A percentile compares a stretch with the other conserved stretches of the same genome.
Conservation (phyloP, 2,329 filamentous ascomycete genomes). For the Aspergillus hortae region DNA sequence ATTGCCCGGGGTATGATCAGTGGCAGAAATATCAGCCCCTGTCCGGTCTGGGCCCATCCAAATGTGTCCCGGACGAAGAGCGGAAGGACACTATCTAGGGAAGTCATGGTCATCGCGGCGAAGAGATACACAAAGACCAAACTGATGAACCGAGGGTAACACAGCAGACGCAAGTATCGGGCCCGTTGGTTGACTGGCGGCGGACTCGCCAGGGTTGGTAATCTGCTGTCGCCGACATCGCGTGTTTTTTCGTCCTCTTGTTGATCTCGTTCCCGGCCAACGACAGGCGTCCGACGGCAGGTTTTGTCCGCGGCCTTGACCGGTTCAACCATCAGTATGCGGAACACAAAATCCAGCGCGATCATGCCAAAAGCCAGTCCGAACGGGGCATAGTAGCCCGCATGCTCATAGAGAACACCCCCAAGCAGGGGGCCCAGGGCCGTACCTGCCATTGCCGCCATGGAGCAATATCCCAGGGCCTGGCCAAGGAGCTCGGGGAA, state of each 20-base stretch:
- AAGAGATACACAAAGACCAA: slow-evolving; percentile 55
- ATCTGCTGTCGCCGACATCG: not conserved
- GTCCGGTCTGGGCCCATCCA: slow-evolving; percentile 49
- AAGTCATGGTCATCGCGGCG: slow-evolving; percentile 47
- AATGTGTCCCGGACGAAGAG: slow-evolving; percentile 52
- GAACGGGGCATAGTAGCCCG: slow-evolving; percentile 40
- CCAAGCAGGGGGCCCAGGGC: slow-evolving; percentile 66
- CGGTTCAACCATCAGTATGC: slow-evolving; percentile 52
- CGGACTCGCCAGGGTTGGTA: not conserved
- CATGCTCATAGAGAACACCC: slow-evolving; percentile 61
- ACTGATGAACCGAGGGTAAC: slow-evolving; percentile 54
- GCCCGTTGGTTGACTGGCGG: not conserved
- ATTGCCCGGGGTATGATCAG: slow-evolving; percentile 30
- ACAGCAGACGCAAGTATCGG: slow-evolving; percentile 38
- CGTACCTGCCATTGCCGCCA: slow-evolving; percentile 62
- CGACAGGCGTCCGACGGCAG: not conserved
- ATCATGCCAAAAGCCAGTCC: slow-evolving; percentile 40
- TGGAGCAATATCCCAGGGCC: slow-evolving; percentile 63
- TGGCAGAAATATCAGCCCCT: slow-evolving; percentile 54
- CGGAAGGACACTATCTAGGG: slow-evolving; percentile 56
- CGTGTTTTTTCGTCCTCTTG: not conserved
- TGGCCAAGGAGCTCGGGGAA: slow-evolving; percentile 61
- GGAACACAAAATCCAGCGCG: slow-evolving; percentile 51
- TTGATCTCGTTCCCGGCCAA: not conserved
- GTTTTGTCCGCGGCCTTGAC: not conserved